Base-by-base conservation (phyloP, 2,329 filamentous ascomycete genomes). In the Trichoderma polysporum region DNA sequence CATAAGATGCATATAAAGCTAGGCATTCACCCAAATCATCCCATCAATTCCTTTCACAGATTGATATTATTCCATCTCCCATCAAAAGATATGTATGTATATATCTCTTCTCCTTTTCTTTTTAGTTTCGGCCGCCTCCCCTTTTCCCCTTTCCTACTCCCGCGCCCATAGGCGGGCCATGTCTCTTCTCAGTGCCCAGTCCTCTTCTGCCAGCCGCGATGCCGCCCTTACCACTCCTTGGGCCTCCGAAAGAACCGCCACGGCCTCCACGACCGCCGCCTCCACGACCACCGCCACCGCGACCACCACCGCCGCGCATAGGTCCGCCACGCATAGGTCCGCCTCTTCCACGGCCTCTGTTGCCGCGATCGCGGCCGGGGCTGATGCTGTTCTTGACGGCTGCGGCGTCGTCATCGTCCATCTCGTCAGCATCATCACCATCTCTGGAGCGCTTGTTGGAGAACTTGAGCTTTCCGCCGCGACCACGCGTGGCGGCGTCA, bases 401-500 rank as follows among this genome's bases (percentile, higher is more conserved):
- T 45, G 82, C 80, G 5, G 83, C 82, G 66, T 84, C 84, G 41
- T 82, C 82, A 31, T 84, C 83, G 31, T 84, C 83, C 77, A 86
- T 85, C 60, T 85, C 83, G 17, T 84, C 83, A 33, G 82, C 80
- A 17, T 83, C 84, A 29, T 83, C 80, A 49, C 81, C 81, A 31
- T 81, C 81, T 57, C 79, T 79, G 66, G 78, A 77, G 65, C 81
- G 82, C 75, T 84, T 86, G 77, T 91, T 91, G 41, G 86, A 88
- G 80, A 91, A 91, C 81, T 91, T 91, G 72, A 92, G 81, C 77
- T 88, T 87, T 53, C 89, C 90, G 60, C 88, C 85, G 68, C 88
- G 85, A 25, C 89, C 89, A 49, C 88, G 84, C 73, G 84, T 84
- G 19, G 86, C 87, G 1, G 85, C 86, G 73, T 91, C 88, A 74